Base-by-base conservation (phyloP, 768 basidiomycete species). In the Leccinum subgranulosum region DNA sequence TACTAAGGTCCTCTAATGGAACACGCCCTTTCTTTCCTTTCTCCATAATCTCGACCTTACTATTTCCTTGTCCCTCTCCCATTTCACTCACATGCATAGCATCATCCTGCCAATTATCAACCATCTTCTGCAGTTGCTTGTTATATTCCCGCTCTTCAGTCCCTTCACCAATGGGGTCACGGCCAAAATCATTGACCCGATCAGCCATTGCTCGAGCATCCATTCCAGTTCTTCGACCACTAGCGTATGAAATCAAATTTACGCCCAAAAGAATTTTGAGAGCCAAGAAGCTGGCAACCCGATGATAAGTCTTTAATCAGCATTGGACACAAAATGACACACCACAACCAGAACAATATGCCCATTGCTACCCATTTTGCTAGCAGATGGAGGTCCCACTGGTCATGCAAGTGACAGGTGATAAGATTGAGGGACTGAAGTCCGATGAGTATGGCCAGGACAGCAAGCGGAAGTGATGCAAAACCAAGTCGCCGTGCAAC, bases 401-500 rank as follows among this genome's bases (percentile, higher is more conserved):
- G 60, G 49, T 62, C 63, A 28, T 47, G 29, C n/a, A 64, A 56
- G 57, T 78, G 76, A n/a, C 73, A 71, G 4, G 83, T 76, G 55
- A 90, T 74, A 5, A 90, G 74, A 51, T 72, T 79, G 51, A 89
- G 66, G 12, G 86, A 88, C 65, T 92, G 91, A 1, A 85, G 81
- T 21, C 88, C 87, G 43, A 93, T 83, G 55, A 95, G 78, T 59
- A 90, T 81, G 19, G 81, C 83, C 17, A 98, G 79, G 23, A 92
- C 92, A 0, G 94, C 93, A 3, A 98, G 80, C 0, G 97, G 97
- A 21, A 98, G 78, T 0, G 94, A 85, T 2, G 97, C 90, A 70
- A 98, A 97, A 15, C 97, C 97, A 9, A 99, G 79, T 6, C 97
- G 84, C 3, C 96, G 88, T 1, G 95, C 92, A 31, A 98, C 93